Base-by-base conservation (phyloP, 2,329 filamentous ascomycete species). In the Xenoacremonium recifei region DNA sequence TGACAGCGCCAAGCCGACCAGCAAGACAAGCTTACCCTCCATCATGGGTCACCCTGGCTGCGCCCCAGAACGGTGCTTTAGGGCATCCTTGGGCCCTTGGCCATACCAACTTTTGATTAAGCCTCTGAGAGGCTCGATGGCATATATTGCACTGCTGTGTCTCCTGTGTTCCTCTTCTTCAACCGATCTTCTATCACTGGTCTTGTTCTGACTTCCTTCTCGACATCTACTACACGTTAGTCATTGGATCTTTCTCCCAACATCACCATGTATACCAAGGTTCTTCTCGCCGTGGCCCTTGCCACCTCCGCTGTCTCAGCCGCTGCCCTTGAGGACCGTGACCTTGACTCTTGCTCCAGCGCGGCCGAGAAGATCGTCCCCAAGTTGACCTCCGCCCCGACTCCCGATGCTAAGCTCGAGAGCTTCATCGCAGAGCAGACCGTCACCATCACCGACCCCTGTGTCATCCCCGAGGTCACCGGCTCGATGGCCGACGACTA, bases 401-500 rank as follows among this genome's bases (percentile, higher is more conserved):
- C 53, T 0, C 46, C 51, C 6, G 44, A 47, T 2, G 16, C 23
- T 9, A 37, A 50, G 3, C 51, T 62, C 11, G 15, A 35, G 15
- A 32, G 37, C 20, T 61, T 48, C 36, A 31, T 62, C 15, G 44
- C 46, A 25, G 16, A 17, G 5, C 46, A 54, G 33, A 61, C 59
- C 9, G 44, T 36, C 12, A 53, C 53, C 30, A 19, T 40, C 25
- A 55, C 57, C 17, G 44, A 58, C 17, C 10, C 35, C 2, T 62
- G 59, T 44, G 48, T 53, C 18, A 15, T 61, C 21, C 59, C 59
- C 6, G 42, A 34, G 3, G 43, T 62, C 25, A 62, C 59, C 6
- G 60, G 59, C 6, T 48, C 53, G 15, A 27, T 59, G 36, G 55
- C 54, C 15, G 44, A 47, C 1, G 59, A 58, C 15, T 62, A 55